A percentile compares a stretch with the other conserved stretches of the same genome.
Evolutionary conservation across 106 monocot genomes (phyloP).

Genomic region (Dactylorhiza incarnata): DNA sequence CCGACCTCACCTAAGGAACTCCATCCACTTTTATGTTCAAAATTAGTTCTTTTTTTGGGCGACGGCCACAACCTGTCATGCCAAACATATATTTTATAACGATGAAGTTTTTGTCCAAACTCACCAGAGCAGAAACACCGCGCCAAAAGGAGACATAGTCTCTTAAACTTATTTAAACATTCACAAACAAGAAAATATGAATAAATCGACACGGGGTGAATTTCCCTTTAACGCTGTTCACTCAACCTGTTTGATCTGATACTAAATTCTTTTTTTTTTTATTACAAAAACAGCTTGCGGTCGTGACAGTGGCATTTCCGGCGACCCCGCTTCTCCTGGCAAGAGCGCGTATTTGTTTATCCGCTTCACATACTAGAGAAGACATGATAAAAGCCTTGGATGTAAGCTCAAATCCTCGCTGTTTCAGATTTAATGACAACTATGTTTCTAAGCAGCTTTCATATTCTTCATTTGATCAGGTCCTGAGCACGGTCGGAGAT

Average conservation of each 20-base stretch:
- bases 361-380: constrained; percentile 69
- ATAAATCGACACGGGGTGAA: no score
- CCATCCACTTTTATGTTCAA: no score
- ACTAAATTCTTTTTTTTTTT: not conserved
- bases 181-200: no score
- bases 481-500: constrained; percentile 89
- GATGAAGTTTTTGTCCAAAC: no score
- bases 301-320: constrained; percentile 76
- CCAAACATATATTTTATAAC: no score
- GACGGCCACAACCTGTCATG: no score
- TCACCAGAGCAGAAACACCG: no score
- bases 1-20: no score
- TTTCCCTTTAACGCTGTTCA: no score
- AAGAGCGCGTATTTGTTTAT: constrained; percentile 77
- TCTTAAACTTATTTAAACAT: no score
- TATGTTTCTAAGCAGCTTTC: not conserved
- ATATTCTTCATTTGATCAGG: constrained; percentile 27
- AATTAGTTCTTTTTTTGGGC: no score
- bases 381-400: constrained; percentile 60
- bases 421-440: not conserved
- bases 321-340: constrained; percentile 75
- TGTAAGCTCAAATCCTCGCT: constrained; percentile 19
- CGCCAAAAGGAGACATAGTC: no score
- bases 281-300: constrained; percentile 39
- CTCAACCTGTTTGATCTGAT: not conserved